Evolutionary conservation across 2,329 filamentous ascomycete genomes (phyloP).

Genomic region (Neonectria coccinea): DNA sequence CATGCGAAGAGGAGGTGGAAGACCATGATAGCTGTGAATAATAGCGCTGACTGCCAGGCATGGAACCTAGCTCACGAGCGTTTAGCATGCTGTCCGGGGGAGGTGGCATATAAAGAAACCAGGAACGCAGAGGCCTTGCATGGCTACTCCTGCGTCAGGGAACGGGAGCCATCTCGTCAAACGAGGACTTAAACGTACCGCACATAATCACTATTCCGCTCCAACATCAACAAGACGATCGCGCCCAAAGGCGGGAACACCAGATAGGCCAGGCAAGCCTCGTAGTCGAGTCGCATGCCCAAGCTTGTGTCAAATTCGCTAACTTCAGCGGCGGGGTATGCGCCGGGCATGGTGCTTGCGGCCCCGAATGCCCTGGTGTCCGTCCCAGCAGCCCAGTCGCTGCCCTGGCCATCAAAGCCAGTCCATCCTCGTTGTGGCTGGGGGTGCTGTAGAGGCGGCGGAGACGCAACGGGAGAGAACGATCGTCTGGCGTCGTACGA

Average conservation of each 20-base stretch:
- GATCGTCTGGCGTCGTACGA: slow-evolving; percentile 67
- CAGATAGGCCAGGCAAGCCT: slow-evolving; percentile 91
- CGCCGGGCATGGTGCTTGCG: slow-evolving; percentile 48
- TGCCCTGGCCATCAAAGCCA: slow-evolving; percentile 54
- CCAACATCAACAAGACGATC: slow-evolving; percentile 84
- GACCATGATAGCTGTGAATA: slow-evolving; percentile 81
- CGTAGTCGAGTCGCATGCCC: slow-evolving; percentile 86
- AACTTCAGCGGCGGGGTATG: slow-evolving; percentile 63
- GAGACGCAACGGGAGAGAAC: slow-evolving; percentile 61
- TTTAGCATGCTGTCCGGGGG: slow-evolving; percentile 25
- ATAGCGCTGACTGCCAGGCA: slow-evolving; percentile 90
- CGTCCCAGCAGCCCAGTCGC: slow-evolving; percentile 44
- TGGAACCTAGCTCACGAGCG: slow-evolving; percentile 75
- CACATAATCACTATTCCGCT: slow-evolving; percentile 97
- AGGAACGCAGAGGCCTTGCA: background rate
- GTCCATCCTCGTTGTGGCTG: slow-evolving; percentile 69
- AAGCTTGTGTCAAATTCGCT: slow-evolving; percentile 93
- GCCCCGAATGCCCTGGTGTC: slow-evolving; percentile 39
- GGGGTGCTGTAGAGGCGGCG: slow-evolving; percentile 59
- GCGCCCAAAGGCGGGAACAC: slow-evolving; percentile 86
- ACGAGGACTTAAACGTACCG: slow-evolving; percentile 67
- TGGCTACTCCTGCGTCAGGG: background rate
- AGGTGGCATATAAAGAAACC: background rate
- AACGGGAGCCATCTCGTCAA: background rate
- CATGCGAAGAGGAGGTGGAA: slow-evolving; percentile 89